Evolutionary conservation across 768 basidiomycete genomes (phyloP), one percentile per base, ranked within the genome.

Genomic region (Hygrocybe punicea): DNA sequence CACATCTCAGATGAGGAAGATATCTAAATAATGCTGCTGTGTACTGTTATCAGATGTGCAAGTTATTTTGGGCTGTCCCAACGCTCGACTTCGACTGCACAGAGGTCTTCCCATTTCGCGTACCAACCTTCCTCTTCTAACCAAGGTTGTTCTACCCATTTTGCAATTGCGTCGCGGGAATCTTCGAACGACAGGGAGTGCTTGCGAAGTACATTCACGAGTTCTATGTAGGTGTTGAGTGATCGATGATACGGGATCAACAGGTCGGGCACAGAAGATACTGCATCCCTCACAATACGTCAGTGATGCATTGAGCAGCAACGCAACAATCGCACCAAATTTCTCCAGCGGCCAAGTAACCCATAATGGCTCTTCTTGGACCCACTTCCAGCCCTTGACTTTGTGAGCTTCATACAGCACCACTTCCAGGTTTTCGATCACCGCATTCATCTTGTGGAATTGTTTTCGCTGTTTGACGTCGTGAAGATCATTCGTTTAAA

Each of bases 1-100:
- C 89, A 87, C 59, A 92, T 93, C 64, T 89, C 87, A 48, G 89
- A 92, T 66, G 91, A 93, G 51, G 89, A 91, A 62, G 86, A 60
- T 56, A 58, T 53, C 65, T 53, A 56, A 35, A 8, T 11, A 10
- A 25, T 16, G 6, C 19, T 16, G 17, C n/a, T 2, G 13, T 16
- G 10, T 34, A 33, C 6, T 5, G 24, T 47, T 13, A 3, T 19
- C 3, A 13, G 6, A 13, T 25, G 46, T 19, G n/a, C 24, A 3
- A 4, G 25, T 58, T 39, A 45, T 52, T 44, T 44, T 36, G 23
- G 19, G 24, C 50, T 46, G 45, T 81, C 73, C 88, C 90, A 91
- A 53, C 81, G 78, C 63, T 89, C 87, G 57, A 92, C 79, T 69
- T 92, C 90, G n/a, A 78, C 82, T 25, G 74, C 78, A 59, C 87